Conservation (phyloP, 164 flowering plant species). For the Umbilicus rupestris region DNA sequence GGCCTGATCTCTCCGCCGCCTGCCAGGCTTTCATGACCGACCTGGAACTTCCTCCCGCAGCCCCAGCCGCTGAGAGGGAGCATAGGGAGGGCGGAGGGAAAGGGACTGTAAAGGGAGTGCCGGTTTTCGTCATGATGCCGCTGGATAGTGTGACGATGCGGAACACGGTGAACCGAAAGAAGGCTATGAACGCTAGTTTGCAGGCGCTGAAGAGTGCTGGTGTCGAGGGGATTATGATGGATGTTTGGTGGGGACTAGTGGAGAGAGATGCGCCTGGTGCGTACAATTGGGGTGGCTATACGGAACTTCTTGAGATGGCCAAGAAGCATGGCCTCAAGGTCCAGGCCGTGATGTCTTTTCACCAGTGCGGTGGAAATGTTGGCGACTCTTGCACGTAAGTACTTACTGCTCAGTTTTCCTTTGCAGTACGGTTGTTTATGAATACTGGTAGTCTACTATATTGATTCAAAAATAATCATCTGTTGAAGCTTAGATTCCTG, state of each 20-base stretch:
- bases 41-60: constrained; percentile 8
- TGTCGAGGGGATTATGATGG: constrained; percentile 94
- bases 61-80: constrained; percentile 12
- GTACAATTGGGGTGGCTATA: constrained; percentile 89
- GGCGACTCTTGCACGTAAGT: constrained; percentile 85
- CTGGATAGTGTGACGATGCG: constrained; percentile 76
- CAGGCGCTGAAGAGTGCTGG: constrained; percentile 90
- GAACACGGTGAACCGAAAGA: constrained; percentile 58
- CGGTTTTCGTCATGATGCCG: constrained; percentile 95
- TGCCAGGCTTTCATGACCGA: constrained; percentile 52
- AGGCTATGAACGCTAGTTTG: constrained; percentile 81
- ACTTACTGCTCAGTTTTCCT: neutral
- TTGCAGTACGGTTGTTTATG: neutral
- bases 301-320: constrained; percentile 82
- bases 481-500: no score
- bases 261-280: constrained; percentile 68
- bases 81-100: constrained; percentile 24
- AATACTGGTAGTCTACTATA: no score
- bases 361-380: constrained; percentile 97
- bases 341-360: constrained; percentile 97
- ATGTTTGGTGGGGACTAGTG: constrained; percentile 99
- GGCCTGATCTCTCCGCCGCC: constrained; percentile 59
- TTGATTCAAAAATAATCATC: no score
- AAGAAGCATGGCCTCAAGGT: constrained; percentile 77
- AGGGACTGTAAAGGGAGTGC: constrained; percentile 54